Percentiles rank a stretch among this genome's conserved stretches.
phyloP scores from a whole-genome alignment of 2,329 filamentous ascomycete genomes.

The Talaromyces sp. region DNA sequence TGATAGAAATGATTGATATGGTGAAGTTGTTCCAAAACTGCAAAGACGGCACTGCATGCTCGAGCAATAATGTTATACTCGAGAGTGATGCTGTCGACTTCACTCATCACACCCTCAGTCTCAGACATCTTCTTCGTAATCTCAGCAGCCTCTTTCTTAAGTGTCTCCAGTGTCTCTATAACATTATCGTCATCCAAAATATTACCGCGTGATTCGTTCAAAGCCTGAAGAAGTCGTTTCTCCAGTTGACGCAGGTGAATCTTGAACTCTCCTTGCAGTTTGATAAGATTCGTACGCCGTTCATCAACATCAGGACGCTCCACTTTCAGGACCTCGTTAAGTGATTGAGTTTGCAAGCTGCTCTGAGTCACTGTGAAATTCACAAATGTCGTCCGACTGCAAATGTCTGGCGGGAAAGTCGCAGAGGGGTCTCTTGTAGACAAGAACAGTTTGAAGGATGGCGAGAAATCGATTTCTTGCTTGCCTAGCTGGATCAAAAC shows the following conservation, averaged over 20 bases:
- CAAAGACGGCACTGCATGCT: conserved; percentile 95
- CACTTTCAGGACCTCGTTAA: conserved; percentile 95
- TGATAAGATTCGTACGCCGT: conserved; percentile 92
- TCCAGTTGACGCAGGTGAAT: conserved; percentile 94
- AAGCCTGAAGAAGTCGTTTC: conserved; percentile 85
- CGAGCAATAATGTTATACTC: conserved; percentile 91
- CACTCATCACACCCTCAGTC: conserved; percentile 95
- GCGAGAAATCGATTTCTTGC: conserved; percentile 98
- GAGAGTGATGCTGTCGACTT: conserved; percentile 91
- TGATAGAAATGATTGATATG: conserved; percentile 99
- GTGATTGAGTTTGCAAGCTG: conserved; percentile 94
- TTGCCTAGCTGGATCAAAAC: conserved; percentile 97
- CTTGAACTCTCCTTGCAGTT: conserved; percentile 98
- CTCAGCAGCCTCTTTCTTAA: conserved; percentile 95
- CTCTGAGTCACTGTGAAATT: conserved; percentile 99
- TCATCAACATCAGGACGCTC: conserved; percentile 97
- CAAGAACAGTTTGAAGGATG: conserved; percentile 89
- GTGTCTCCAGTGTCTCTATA: conserved; percentile 92
- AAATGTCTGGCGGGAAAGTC: conserved; percentile 91
- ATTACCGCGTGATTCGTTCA: conserved; percentile 96
- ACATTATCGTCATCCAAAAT: conserved; percentile 98
- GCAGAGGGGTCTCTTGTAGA: conserved; percentile 95
- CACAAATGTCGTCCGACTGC: conserved; percentile 97
- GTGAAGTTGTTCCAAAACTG: conserved; percentile 92
- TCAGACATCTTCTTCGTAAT: conserved; percentile 95